phyloP scores from a whole-genome alignment of 768 basidiomycete genomes.

The Tricholoma sp. region DNA sequence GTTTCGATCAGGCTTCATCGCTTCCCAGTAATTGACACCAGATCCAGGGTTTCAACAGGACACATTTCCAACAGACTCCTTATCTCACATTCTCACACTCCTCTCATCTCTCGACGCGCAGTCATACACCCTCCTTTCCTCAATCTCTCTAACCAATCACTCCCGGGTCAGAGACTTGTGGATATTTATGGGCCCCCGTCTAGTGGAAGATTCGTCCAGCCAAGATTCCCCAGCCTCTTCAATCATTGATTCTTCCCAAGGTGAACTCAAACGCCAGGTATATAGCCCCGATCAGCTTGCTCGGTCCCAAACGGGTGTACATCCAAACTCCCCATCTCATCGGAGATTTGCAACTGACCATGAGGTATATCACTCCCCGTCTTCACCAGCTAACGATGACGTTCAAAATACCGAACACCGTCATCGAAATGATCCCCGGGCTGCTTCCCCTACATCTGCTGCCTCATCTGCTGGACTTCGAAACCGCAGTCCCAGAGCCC shows the following conservation, averaged over 20 bases:
- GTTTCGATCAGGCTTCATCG: constrained; percentile 13
- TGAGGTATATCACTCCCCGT: constrained; percentile 4
- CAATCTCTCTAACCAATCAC: constrained; percentile 65
- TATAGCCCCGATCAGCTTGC: constrained; percentile 11
- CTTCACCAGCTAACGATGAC: constrained; percentile 23
- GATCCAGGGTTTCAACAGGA: constrained; percentile 72
- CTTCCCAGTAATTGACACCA: constrained; percentile 1
- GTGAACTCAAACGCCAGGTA: constrained; percentile 17
- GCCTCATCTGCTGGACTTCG: constrained; percentile 34
- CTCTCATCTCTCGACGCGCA: constrained; percentile 63
- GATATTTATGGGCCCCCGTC: constrained; percentile 61
- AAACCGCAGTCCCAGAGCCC: constrained; percentile 60
- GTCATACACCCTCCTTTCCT: constrained; percentile 63
- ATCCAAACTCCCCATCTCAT: constrained; percentile 21
- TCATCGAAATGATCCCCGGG: constrained; percentile 3
- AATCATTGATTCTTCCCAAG: constrained; percentile 16
- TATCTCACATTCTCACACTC: constrained; percentile 64
- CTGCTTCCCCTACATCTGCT: neutral
- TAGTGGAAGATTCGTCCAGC: constrained; percentile 23
- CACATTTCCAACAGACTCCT: constrained; percentile 66
- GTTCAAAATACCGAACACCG: constrained; percentile 1
- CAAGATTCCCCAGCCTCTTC: constrained; percentile 30
- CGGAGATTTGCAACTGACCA: constrained; percentile 34
- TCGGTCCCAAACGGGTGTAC: constrained; percentile 6
- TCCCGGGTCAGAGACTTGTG: constrained; percentile 75